Evolutionary conservation across 2,329 filamentous ascomycete genomes (phyloP), one percentile per base, ranked within the genome.

Genomic region (Chrysoporthe deuterocubensis): DNA sequence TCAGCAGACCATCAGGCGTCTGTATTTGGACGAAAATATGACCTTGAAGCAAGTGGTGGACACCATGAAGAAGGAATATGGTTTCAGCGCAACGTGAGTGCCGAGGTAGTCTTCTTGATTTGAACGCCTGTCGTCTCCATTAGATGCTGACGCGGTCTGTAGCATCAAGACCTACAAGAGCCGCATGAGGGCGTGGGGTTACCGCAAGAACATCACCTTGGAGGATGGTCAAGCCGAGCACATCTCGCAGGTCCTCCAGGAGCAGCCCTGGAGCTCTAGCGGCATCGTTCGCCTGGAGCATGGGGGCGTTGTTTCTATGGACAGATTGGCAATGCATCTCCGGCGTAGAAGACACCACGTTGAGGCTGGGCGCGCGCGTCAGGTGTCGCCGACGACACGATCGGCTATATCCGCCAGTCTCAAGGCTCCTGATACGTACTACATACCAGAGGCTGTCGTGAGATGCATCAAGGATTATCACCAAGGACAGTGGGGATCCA

Each of bases 1-100:
- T 32, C 26, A 34, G 21, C 40, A 61, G 42, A 61, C 59, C 42
- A 46, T 61, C 26, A 61, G n/a, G 43, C 40, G 59, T 14, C 43
- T 61, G 59, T 61, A 61, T 34, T 43, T 44, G 26, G 59, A 46
- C 21, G 59, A 61, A 14, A 61, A 61, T 21, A 61, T 46, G 59
- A 61, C 59, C n/a, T 21, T 61, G 59, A 46, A 46, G 59, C 40
- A 61, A 16, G 42, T 46, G 2, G 59, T 46, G 13, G 59, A 34
- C 42, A 46, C 43, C 42, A 61, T 61, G 42, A 61, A 48, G 59
- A 61, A 61, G 42, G 59, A 61, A 5, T 61, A 61, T 48, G 59
- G 59, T 13, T 61, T 46, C 26, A 61, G 59, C 21, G 59, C 59
- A 14, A 61, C 59, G 42, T 61, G 43, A 61, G 59, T 61, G 40